Percentiles rank a stretch among this genome's conserved stretches.
Evolutionary conservation across 768 basidiomycete genomes (phyloP).

Genomic region (Candolleomyces eurysporus): DNA sequence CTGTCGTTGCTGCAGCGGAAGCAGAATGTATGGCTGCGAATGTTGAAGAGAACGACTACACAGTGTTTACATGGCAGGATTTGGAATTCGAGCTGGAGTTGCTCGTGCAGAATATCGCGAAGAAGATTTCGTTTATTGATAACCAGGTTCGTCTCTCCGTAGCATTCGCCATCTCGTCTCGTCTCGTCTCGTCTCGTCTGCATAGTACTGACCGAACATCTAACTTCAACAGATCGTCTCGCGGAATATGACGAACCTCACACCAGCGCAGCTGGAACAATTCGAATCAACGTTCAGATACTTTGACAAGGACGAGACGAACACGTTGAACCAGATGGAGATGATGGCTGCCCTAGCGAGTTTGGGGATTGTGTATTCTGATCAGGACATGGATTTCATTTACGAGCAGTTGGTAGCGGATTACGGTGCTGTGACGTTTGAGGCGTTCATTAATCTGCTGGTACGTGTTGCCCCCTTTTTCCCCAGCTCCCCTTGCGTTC

Average conservation of each 20-base stretch:
- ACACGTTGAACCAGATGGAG: constrained; percentile 80
- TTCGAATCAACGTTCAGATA: constrained; percentile 97
- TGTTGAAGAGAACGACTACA: constrained; percentile 96
- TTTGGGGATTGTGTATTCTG: constrained; percentile 90
- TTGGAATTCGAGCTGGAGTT: constrained; percentile 87
- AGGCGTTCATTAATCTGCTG: constrained; percentile 92
- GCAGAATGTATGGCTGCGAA: constrained; percentile 81
- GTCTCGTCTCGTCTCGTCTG: not conserved
- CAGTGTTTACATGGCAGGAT: constrained; percentile 85
- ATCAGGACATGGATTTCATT: constrained; percentile 84
- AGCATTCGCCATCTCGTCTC: no score
- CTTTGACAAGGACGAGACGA: constrained; percentile 92
- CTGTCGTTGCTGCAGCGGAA: constrained; percentile 61
- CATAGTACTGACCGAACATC: not conserved
- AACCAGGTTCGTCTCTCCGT: constrained; percentile 76
- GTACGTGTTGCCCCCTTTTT: constrained; percentile 40
- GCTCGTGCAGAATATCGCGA: constrained; percentile 73
- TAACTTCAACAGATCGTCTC: constrained; percentile 73
- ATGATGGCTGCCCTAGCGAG: constrained; percentile 94
- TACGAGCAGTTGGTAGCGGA: constrained; percentile 76
- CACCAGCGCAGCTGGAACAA: constrained; percentile 93
- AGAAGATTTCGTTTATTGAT: constrained; percentile 94
- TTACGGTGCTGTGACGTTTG: constrained; percentile 88
- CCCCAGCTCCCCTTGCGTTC: not conserved
- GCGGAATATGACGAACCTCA: constrained; percentile 89